Evolutionary conservation across 2,329 filamentous ascomycete species (phyloP), one percentile per base, ranked within the genome.

Genomic region (Lasiodiplodia sp.): DNA sequence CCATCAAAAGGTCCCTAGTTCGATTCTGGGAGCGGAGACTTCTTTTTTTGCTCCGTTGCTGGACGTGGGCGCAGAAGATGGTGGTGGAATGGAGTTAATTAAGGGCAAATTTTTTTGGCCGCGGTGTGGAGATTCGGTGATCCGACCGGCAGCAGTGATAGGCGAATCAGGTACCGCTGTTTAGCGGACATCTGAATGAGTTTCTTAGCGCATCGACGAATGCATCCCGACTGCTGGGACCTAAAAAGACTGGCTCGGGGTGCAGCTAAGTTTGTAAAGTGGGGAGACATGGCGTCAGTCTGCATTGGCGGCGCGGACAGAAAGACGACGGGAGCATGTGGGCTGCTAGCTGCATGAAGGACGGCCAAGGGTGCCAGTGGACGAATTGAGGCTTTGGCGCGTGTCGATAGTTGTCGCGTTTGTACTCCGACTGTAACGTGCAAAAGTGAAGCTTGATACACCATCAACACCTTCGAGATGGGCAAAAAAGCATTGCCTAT

Each of bases 1-100:
- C 73, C 69, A 77, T 75, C 76, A 72, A 76, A 77, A 78, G 75
- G 76, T 72, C 70, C 71, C 70, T 72, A 71, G 71, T 72, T 73
- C 71, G 71, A 72, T 72, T 70, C 71, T 71, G 74, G 75, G 74
- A 76, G 74, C 71, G 76, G 75, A 77, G 76, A 77, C 53, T 25
- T 65, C 70, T 70, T 68, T 70, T 72, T 66, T 57, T 16, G 21
- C 14, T 5, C 4, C 6, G 2, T 12, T 10, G 5, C 21, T 12
- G 16, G 12, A 2, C 8, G 31, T 8, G 3, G 18, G 18, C 2
- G 12, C 2, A 12, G 14, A 18, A 16, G 34, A 34, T 21, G 23
- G 10, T 38, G 40, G 8, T 23, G n/a, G 28, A 16, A n/a, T 37
- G 60, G 44, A 11, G 60, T 34, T 37, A 44, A 28, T 28, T 28